Evolutionary conservation across 2,329 filamentous ascomycete genomes (phyloP).

Genomic region (Diaporthe australafricana): DNA sequence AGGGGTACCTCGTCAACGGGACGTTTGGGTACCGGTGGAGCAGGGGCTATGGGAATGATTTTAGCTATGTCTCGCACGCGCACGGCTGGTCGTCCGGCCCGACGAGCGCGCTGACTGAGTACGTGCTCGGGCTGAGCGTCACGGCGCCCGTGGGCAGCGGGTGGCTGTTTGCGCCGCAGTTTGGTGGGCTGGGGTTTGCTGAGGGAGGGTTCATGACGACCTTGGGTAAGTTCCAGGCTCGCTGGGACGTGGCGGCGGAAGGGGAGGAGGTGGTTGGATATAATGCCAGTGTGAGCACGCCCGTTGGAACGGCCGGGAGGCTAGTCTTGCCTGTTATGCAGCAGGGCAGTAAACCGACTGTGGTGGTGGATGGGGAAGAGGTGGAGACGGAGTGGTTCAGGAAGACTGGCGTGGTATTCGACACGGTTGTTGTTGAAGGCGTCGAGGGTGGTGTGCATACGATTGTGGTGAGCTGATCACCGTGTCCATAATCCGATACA

Average conservation of each 20-base stretch:
- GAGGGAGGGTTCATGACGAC: constrained; percentile 55
- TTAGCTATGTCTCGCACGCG: constrained; percentile 59
- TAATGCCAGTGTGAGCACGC: constrained; percentile 42
- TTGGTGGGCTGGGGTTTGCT: constrained; percentile 51
- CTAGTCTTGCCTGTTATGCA: constrained; percentile 42
- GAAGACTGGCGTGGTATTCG: constrained; percentile 33
- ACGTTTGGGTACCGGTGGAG: constrained; percentile 67
- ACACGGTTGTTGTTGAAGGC: constrained; percentile 34
- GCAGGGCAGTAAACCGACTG: constrained; percentile 29
- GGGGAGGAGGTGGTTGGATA: constrained; percentile 37
- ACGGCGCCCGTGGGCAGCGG: constrained; percentile 48
- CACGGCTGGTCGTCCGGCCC: constrained; percentile 64
- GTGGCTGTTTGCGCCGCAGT: constrained; percentile 53
- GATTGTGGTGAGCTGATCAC: constrained; percentile 32
- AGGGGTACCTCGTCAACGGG: constrained; percentile 68
- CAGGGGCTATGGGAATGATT: constrained; percentile 62
- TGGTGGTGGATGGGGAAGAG: constrained; percentile 40
- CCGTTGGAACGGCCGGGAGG: constrained; percentile 42
- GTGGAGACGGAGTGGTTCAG: constrained; percentile 32
- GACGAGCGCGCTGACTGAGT: constrained; percentile 57
- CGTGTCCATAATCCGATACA: neutral
- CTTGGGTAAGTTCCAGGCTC: constrained; percentile 51
- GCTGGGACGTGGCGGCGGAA: constrained; percentile 41
- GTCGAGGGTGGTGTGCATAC: constrained; percentile 33
- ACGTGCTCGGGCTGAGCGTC: constrained; percentile 56